Percentiles rank a stretch among this genome's conserved stretches.
Conservation (phyloP, 352 stramenopile species). For the Peronosclerospora sorghi region DNA sequence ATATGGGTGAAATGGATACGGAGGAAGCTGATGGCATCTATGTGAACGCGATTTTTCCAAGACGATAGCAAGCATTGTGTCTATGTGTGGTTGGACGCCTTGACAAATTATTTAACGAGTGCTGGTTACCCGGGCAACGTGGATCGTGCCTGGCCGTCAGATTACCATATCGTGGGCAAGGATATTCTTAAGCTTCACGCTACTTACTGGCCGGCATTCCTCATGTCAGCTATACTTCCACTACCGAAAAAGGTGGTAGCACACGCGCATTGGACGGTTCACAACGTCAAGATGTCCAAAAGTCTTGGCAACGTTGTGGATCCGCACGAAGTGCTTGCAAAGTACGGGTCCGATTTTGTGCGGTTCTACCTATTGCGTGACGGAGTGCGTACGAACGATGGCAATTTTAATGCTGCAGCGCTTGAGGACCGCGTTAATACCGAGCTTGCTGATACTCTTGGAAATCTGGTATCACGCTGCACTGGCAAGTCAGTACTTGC, state of each 20-base stretch:
- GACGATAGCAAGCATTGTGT: constrained; percentile 88
- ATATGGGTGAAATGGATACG: not conserved
- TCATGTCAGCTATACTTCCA: constrained; percentile 87
- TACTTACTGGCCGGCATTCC: constrained; percentile 97
- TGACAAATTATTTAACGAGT: constrained; percentile 97
- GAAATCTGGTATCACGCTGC: constrained; percentile 79
- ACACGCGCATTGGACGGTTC: constrained; percentile 97
- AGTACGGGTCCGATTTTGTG: constrained; percentile 90
- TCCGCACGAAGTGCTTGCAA: constrained; percentile 85
- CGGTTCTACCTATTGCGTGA: constrained; percentile 87
- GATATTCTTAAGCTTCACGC: constrained; percentile 99
- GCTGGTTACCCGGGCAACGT: constrained; percentile 82
- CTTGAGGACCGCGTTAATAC: constrained; percentile 95
- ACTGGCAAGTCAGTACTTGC: constrained; percentile 59
- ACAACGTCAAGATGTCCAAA: constrained; percentile 99
- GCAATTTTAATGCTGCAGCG: constrained; percentile 76
- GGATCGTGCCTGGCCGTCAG: constrained; percentile 45
- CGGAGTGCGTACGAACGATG: constrained; percentile 92
- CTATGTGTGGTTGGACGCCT: constrained; percentile 99
- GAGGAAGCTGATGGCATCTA: constrained; percentile 1
- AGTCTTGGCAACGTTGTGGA: constrained; percentile 97
- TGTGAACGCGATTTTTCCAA: constrained; percentile 3
- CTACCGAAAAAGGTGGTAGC: constrained; percentile 92
- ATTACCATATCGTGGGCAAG: constrained; percentile 94
- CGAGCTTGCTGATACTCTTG: constrained; percentile 86